Base-by-base conservation (phyloP, 2,329 filamentous ascomycete species). In the Alternaria sp. region DNA sequence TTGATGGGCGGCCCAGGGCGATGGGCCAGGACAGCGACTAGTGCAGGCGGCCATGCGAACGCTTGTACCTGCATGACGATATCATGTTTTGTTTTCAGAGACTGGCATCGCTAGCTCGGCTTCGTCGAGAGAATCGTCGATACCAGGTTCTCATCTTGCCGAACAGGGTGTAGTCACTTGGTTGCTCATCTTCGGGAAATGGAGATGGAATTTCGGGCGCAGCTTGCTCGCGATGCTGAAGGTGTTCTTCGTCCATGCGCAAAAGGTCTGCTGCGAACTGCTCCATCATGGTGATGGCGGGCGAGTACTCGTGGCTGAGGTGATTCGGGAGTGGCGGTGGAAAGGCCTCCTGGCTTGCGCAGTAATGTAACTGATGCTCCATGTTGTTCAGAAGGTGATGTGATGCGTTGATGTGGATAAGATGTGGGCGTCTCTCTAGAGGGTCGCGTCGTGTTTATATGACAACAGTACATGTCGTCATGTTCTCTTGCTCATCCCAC, bases 1-100 rank as follows among this genome's bases (percentile, higher is more conserved):
- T 82, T 39, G 81, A 84, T 67, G 74, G 66, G 17, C 83, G 79
- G 80, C 80, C 80, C 1, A 65, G 75, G 21, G 58, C 70, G 33
- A 70, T 69, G 11, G 64, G 55, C 46, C 26, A 29, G 36, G 48
- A 52, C 42, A 36, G 50, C 41, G 41, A 48, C 41, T 57, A 57
- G 54, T 53, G 54, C 49, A 11, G 40, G 37, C 40, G 21, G 24
- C 28, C 14, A 50, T 46, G 41, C 49, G 34, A 52, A 56, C 41
- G 45, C 26, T 55, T 52, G 56, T 58, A 58, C 51, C 51, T 58
- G 56, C 51, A 55, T 55, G 51, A 55, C 51, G 56, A 50, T 42
- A 36, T 58, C 28, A 29, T 46, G 33, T 46, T 55, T 45, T 23
- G 40, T 51, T 46, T 41, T 58, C 56, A 58, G 14, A 45, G 34